Evolutionary conservation across 2,329 filamentous ascomycete species (phyloP).

Genomic region (Fusarium zealandicum): DNA sequence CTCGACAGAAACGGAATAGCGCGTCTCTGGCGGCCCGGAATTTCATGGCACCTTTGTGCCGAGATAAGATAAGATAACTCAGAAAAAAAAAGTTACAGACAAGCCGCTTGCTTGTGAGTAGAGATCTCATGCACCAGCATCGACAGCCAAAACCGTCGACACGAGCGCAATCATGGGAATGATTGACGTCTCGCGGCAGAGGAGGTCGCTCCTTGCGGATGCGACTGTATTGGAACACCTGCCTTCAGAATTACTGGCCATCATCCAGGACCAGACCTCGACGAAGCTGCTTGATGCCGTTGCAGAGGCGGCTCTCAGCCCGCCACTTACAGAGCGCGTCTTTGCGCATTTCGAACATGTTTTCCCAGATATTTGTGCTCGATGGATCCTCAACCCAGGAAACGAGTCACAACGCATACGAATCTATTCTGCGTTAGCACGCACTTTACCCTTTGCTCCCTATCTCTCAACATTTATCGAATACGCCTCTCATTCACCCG

Average conservation of each 20-base stretch:
- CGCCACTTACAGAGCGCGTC: slow-evolving; percentile 74
- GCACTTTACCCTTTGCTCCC: slow-evolving; percentile 82
- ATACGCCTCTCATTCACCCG: slow-evolving; percentile 33
- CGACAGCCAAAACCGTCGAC: slow-evolving; percentile 39
- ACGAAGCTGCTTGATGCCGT: slow-evolving; percentile 75
- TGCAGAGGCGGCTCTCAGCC: slow-evolving; percentile 71
- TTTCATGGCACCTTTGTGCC: slow-evolving; percentile 45
- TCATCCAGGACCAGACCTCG: slow-evolving; percentile 69
- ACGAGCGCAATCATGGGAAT: slow-evolving; percentile 58
- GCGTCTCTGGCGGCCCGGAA: slow-evolving; percentile 47
- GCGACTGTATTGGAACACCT: slow-evolving; percentile 64
- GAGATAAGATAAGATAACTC: slow-evolving; percentile 37
- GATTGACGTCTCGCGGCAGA: slow-evolving; percentile 63
- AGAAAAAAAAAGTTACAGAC: slow-evolving; percentile 50
- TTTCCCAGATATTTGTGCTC: slow-evolving; percentile 82
- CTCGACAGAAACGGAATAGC: slow-evolving; percentile 23
- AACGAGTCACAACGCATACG: slow-evolving; percentile 49
- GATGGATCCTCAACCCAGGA: slow-evolving; percentile 69
- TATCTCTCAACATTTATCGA: slow-evolving; percentile 77
- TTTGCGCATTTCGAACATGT: slow-evolving; percentile 77
- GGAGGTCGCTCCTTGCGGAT: slow-evolving; percentile 63
- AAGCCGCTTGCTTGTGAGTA: slow-evolving; percentile 37
- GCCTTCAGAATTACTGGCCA: slow-evolving; percentile 72
- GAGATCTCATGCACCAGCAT: slow-evolving; percentile 40
- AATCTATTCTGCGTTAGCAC: slow-evolving; percentile 75